phyloP scores from a whole-genome alignment of 805 yeast species.

The Myxozyma vanderwaltii region DNA sequence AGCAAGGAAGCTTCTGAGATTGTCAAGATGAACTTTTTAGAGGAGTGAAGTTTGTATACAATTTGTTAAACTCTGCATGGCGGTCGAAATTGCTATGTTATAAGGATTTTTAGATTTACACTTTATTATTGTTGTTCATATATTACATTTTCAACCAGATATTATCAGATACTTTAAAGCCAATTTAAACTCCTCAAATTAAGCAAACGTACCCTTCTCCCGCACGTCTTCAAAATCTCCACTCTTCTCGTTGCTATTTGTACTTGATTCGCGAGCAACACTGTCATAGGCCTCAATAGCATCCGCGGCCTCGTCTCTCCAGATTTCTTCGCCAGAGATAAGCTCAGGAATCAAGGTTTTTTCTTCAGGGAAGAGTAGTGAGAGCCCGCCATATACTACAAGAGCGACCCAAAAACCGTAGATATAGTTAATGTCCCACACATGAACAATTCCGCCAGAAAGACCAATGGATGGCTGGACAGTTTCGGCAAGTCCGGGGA shows the following conservation, averaged over 20 bases:
- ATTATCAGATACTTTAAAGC: too few relatives aligned
- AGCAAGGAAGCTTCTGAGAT: constrained; percentile 24
- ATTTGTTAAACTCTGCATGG: too few relatives aligned
- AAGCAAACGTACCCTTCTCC: background rate
- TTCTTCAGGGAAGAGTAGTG: constrained; percentile 28
- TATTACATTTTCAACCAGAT: too few relatives aligned
- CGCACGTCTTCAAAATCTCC: background rate
- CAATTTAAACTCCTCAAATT: too few relatives aligned
- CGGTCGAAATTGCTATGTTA: too few relatives aligned
- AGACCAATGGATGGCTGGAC: constrained; percentile 26
- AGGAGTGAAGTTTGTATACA: too few relatives aligned
- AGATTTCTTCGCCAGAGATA: constrained; percentile 16
- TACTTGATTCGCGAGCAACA: background rate
- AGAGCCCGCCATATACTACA: constrained; percentile 27
- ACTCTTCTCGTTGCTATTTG: background rate
- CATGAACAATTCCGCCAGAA: constrained; percentile 33
- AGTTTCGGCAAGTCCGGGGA: constrained; percentile 38
- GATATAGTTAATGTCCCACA: constrained; percentile 37
- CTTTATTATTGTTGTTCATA: too few relatives aligned
- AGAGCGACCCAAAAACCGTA: constrained; percentile 34
- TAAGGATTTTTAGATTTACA: too few relatives aligned
- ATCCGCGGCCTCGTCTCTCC: constrained; percentile 1
- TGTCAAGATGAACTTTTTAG: constrained; percentile 6
- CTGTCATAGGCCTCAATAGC: background rate
- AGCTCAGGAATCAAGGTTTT: constrained; percentile 17